Evolutionary conservation across 768 basidiomycete species (phyloP).

Genomic region (Xerocomus spinulosus): DNA sequence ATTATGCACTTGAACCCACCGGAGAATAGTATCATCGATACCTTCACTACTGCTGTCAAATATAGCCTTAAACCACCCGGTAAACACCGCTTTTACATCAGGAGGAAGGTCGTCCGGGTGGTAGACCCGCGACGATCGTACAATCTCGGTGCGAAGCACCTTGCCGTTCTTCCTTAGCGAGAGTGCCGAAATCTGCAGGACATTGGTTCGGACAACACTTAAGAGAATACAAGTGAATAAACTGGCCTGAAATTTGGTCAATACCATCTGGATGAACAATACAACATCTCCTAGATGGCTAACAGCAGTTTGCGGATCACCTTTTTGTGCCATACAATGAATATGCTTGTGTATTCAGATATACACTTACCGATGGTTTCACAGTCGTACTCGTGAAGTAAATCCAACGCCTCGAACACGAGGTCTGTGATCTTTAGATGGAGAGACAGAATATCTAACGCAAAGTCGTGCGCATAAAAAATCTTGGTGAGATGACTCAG

Average conservation of each 20-base stretch:
- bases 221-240: not conserved
- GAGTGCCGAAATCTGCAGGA: constrained; percentile 45
- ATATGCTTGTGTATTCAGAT: not conserved
- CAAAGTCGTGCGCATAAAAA: constrained; percentile 52
- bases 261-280: constrained; percentile 61
- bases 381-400: constrained; percentile 72
- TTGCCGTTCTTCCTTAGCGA: constrained; percentile 44
- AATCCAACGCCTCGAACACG: constrained; percentile 54
- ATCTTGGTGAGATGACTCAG: constrained; percentile 68
- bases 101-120: constrained; percentile 37
- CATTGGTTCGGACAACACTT: not conserved
- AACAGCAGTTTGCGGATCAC: constrained; percentile 80
- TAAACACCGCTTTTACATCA: constrained; percentile 44
- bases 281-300: constrained; percentile 77
- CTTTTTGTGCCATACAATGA: constrained; percentile 33
- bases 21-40: constrained; percentile 74
- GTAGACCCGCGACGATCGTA: constrained; percentile 46
- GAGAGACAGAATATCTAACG: constrained; percentile 65
- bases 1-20: constrained; percentile 36
- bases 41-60: constrained; percentile 77
- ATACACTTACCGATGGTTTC: constrained; percentile 66
- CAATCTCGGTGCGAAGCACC: constrained; percentile 45
- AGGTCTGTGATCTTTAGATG: constrained; percentile 62
- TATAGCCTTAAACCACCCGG: constrained; percentile 69
- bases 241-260: constrained; percentile 62